Conservation (phyloP, 495 filamentous ascomycete genomes). For the Amorphotheca resinae region DNA sequence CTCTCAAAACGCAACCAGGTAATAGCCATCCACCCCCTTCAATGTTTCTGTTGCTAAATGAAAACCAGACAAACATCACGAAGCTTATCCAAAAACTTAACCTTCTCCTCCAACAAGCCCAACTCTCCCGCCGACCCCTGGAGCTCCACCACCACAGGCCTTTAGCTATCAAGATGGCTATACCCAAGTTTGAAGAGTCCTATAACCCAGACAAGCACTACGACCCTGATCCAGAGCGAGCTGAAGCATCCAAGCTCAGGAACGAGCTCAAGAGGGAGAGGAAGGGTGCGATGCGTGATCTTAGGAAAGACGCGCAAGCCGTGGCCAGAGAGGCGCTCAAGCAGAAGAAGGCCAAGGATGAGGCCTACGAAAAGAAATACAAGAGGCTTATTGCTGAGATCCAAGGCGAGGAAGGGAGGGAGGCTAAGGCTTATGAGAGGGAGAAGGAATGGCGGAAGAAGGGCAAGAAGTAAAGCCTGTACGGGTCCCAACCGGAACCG, state of each 20-base stretch:
- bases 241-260: slow-evolving; percentile 66
- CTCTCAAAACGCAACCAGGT: slow-evolving; percentile 27
- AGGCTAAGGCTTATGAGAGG: slow-evolving; percentile 77
- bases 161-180: slow-evolving; percentile 71
- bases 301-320: slow-evolving; percentile 89
- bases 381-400: slow-evolving; percentile 85
- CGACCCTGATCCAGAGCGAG: slow-evolving; percentile 79
- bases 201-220: slow-evolving; percentile 95
- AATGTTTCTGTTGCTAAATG: not conserved
- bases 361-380: slow-evolving; percentile 75
- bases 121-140: slow-evolving; percentile 57
- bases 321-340: slow-evolving; percentile 76
- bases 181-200: slow-evolving; percentile 93
- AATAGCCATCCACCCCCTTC: not conserved
- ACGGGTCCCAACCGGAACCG: too few relatives aligned
- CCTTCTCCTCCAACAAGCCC: slow-evolving; percentile 41
- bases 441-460: slow-evolving; percentile 62
- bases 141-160: slow-evolving; percentile 82
- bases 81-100: slow-evolving; percentile 32
- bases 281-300: slow-evolving; percentile 89
- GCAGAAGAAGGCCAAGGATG: slow-evolving; percentile 85
- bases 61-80: slow-evolving; percentile 23
- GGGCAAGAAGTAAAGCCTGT: slow-evolving; percentile 25
- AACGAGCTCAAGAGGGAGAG: slow-evolving; percentile 86
- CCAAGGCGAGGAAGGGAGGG: slow-evolving; percentile 80